A percentile compares a stretch with the other conserved stretches of the same genome.
These are phyloP conservation scores for Chaetomium globosum DNA, from an alignment of 2,329 filamentous ascomycete genomes.

Conservation along the genomic window DNA sequence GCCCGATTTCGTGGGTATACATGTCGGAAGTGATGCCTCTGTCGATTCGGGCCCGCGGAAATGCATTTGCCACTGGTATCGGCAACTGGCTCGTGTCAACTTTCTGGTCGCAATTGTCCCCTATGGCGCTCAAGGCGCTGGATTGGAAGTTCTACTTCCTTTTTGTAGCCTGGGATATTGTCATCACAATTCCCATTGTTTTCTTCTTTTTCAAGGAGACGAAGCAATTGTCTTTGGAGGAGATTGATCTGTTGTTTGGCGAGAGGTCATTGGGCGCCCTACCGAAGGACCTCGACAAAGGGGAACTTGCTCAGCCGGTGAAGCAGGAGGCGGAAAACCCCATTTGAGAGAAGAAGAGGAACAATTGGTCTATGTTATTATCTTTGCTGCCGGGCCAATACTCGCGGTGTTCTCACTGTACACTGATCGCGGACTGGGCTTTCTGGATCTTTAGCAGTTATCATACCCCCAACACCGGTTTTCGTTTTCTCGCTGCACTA, in stretches of 20 bases:
- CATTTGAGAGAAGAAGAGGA: background rate
- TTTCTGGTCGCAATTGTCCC: slow-evolving; percentile 61
- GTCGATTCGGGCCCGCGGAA: slow-evolving; percentile 63
- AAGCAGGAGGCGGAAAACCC: slow-evolving; percentile 4
- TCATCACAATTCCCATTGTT: slow-evolving; percentile 47
- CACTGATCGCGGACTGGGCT: too few species aligned
- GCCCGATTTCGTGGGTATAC: slow-evolving; percentile 65
- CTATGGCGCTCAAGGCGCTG: slow-evolving; percentile 52
- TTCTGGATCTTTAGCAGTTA: too few species aligned
- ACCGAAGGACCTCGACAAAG: slow-evolving; percentile 24
- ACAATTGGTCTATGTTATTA: too few species aligned
- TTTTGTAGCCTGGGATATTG: slow-evolving; percentile 52
- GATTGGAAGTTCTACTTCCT: slow-evolving; percentile 59
- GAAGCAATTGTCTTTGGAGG: slow-evolving; percentile 53
- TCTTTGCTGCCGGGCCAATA: too few species aligned
- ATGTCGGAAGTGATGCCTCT: slow-evolving; percentile 68
- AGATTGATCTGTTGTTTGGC: slow-evolving; percentile 59
- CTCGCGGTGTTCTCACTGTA: too few species aligned
- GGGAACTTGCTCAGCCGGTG: slow-evolving; percentile 10
- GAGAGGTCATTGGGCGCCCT: slow-evolving; percentile 39
- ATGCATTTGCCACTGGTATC: slow-evolving; percentile 59
- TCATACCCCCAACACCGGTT: too few species aligned
- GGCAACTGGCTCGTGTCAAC: slow-evolving; percentile 63
- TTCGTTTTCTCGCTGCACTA: too few species aligned
- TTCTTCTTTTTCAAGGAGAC: slow-evolving; percentile 58